Percentiles rank a stretch among this genome's conserved stretches.
Conservation (phyloP, 2,329 filamentous ascomycete genomes). For the Penicillium sp. region DNA sequence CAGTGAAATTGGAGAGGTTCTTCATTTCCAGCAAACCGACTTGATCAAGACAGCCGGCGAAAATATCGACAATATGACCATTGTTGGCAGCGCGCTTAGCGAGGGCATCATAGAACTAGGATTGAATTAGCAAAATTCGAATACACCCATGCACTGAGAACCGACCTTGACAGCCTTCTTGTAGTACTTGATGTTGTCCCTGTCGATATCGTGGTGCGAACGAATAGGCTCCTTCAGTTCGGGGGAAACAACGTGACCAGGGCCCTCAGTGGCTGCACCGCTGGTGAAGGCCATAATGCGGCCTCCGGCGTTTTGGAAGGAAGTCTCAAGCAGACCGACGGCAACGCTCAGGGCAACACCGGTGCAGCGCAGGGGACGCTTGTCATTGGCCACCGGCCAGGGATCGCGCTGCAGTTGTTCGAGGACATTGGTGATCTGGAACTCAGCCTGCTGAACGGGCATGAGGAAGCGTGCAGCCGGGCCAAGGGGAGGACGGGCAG, state of each 20-base stretch:
- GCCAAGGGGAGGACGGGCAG: conserved; percentile 72
- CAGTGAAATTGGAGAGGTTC: conserved; percentile 89
- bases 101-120: conserved; percentile 86
- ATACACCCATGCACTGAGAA: background rate
- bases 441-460: conserved; percentile 92
- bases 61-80: conserved; percentile 95
- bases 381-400: conserved; percentile 94
- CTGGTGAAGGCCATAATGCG: conserved; percentile 97
- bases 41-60: conserved; percentile 94
- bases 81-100: conserved; percentile 95
- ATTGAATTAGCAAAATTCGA: conserved; percentile 19
- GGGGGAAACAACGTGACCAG: conserved; percentile 93
- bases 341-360: conserved; percentile 96
- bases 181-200: conserved; percentile 99
- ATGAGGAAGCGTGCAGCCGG: conserved; percentile 87
- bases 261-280: conserved; percentile 91
- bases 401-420: conserved; percentile 96
- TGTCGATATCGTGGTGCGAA: conserved; percentile 97
- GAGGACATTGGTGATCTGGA: conserved; percentile 92
- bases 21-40: conserved; percentile 98
- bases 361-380: conserved; percentile 85
- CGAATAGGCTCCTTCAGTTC: conserved; percentile 95
- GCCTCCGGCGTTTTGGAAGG: conserved; percentile 91
- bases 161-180: conserved; percentile 94
- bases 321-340: conserved; percentile 86